phyloP scores from a whole-genome alignment of 2,329 filamentous ascomycete genomes.

The Mycosphaerella sp. region DNA sequence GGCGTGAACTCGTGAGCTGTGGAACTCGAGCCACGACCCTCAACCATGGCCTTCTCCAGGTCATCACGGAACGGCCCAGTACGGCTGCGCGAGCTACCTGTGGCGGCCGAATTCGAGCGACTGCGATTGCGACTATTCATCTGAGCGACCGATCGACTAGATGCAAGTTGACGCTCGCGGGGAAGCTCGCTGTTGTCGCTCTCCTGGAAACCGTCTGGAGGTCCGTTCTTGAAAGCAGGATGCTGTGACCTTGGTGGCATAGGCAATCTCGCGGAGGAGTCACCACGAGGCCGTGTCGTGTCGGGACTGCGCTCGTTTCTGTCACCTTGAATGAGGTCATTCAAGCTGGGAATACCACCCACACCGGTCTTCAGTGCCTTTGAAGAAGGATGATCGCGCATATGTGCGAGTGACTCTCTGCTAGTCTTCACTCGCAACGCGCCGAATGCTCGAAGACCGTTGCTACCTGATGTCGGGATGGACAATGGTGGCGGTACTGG shows the following conservation, averaged over 20 bases:
- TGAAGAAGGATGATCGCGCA: slow-evolving; percentile 36
- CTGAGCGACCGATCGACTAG: slow-evolving; percentile 11
- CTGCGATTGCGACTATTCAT: slow-evolving; percentile 36
- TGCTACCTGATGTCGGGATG: neutral
- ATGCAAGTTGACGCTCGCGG: slow-evolving; percentile 18
- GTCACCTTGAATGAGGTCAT: slow-evolving; percentile 13
- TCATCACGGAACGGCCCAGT: slow-evolving; percentile 48
- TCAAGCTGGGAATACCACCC: slow-evolving; percentile 35
- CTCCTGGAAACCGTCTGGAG: slow-evolving; percentile 10
- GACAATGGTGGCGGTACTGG: slow-evolving; percentile 33
- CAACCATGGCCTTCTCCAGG: slow-evolving; percentile 45
- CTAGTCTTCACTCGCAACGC: slow-evolving; percentile 63
- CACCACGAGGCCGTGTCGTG: slow-evolving; percentile 21
- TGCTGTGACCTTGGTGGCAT: slow-evolving; percentile 21
- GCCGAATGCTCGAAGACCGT: slow-evolving; percentile 52
- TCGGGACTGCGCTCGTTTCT: slow-evolving; percentile 25
- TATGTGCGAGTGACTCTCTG: slow-evolving; percentile 56
- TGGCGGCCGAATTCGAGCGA: slow-evolving; percentile 51
- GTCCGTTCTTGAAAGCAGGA: slow-evolving; percentile 23
- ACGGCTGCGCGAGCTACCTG: slow-evolving; percentile 50
- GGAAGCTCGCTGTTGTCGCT: slow-evolving; percentile 7
- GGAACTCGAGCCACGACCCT: slow-evolving; percentile 37
- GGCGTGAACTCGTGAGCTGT: slow-evolving; percentile 22
- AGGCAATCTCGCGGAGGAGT: slow-evolving; percentile 23
- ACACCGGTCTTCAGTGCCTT: slow-evolving; percentile 57